A percentile compares a stretch with the other conserved stretches of the same genome.
phyloP scores from a whole-genome alignment of 805 yeast species.

The Ogataea pini region DNA sequence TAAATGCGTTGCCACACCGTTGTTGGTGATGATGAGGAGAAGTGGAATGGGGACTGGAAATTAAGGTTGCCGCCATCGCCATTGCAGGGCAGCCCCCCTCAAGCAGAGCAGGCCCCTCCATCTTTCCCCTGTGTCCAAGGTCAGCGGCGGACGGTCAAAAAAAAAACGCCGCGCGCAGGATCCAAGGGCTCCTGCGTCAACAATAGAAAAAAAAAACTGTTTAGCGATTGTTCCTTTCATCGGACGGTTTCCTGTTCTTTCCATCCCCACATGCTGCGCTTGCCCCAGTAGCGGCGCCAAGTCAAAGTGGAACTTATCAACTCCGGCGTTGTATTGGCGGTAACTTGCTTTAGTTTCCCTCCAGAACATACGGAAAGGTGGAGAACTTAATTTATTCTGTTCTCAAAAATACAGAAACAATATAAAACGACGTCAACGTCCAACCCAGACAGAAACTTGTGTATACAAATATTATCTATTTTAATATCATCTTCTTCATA shows the following conservation, averaged over 20 bases:
- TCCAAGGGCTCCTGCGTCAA: neutral
- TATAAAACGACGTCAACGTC: conserved; percentile 2
- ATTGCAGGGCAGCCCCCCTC: too few relatives aligned
- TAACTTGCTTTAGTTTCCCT: conserved; percentile 2
- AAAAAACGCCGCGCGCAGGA: neutral
- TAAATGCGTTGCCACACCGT: too few relatives aligned
- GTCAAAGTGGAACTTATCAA: neutral
- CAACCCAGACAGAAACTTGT: neutral
- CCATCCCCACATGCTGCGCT: conserved; percentile 3
- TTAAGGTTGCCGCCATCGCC: too few relatives aligned
- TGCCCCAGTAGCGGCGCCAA: neutral
- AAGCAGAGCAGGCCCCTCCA: too few relatives aligned
- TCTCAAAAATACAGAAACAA: conserved; percentile 1
- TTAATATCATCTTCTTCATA: neutral
- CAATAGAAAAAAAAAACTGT: neutral
- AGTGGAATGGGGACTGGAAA: too few relatives aligned
- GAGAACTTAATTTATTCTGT: neutral
- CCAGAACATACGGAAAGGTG: neutral
- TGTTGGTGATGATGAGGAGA: too few relatives aligned
- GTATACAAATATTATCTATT: neutral
- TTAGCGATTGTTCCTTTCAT: neutral
- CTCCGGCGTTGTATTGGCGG: neutral
- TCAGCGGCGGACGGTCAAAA: neutral
- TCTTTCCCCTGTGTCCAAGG: too few relatives aligned
- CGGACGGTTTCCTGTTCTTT: neutral